Base-by-base conservation (phyloP, 2,329 filamentous ascomycete genomes). In the Phyllosticta citribraziliensis region DNA sequence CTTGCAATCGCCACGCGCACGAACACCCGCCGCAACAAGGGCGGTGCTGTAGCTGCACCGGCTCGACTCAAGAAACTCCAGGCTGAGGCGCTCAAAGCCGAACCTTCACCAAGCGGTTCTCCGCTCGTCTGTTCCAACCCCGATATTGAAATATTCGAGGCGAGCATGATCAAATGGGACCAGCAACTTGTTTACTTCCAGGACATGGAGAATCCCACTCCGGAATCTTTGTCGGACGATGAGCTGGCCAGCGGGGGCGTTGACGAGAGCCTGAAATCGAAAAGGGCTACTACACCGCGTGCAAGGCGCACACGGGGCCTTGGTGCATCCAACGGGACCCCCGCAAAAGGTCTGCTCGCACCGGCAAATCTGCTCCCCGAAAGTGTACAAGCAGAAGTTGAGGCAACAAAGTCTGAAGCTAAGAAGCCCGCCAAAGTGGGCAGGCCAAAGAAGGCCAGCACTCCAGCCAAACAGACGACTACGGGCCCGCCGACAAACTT, bases 1-100 rank as follows among this genome's bases (percentile, higher is more conserved):
- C 67, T 80, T 9, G 73, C 77, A 11, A 67, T 74, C 11, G 59
- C 75, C 17, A 81, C 79, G 1, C 72, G 75, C 35, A 70, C 69
- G 56, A 82, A 82, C 65, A 82, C 79, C 9, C 72, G 75, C 51
- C 78, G 77, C 67, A 82, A 82, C 67, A 81, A 80, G 62, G 75
- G 75, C 54, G 75, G 74, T 24, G 72, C 75, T 17, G 64, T 80
- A 24, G 67, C 75, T 58, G 78, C 79, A 53, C 70, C 67, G n/a
- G 65, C 76, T 9, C 72, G 76, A 33, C 68, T 82, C 11, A 68
- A 73, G 24, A 77, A 76, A 61, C 68, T 81, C 10, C 68, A 69
- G 10, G 67, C 67, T 11, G 75, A 75, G 8, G 63, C 64, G 8
- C 35, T 55, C 52, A 65, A 20, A 25, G n/a, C 57, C 10, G 19